Evolutionary conservation across 2,329 filamentous ascomycete genomes (phyloP), one percentile per base, ranked within the genome.

Genomic region (Zalaria obscura): DNA sequence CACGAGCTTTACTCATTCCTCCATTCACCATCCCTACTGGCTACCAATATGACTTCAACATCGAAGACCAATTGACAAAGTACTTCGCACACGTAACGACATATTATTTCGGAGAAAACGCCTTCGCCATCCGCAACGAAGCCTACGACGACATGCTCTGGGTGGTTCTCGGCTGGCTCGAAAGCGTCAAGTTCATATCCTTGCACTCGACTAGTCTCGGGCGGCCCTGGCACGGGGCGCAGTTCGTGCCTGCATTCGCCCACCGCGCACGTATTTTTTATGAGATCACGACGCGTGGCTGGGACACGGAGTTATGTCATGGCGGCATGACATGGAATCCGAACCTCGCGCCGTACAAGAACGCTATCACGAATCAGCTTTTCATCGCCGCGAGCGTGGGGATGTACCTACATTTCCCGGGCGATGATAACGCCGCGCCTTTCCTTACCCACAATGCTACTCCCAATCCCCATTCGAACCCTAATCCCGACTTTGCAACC

Each of bases 311-410:
- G 27, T 71, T 93, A 6, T 95, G 89, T 53, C 73, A 73, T 6
- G 89, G 89, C 27, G 89, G 89, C 38, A 95, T 95, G 87, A 70
- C 78, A 11, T 96, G 89, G 89, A 91, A 83, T 50, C 85, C 85
- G 3, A 74, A 76, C 31, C 64, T 89, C 27, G 61, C 71, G 33
- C 86, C 87, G 0, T 96, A 95, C 66, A 96, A 95, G 57, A 96
- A 96, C 54, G 86, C 89, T 47, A 93, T 96, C 52, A 96, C 89
- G 27, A 95, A 95, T 55, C 78, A 95, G 57, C 73, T 95, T 1
- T 95, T 75, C 63, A 84, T 95, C 45, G 72, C 88, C 0, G 86
- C 85, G 0, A 91, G 83, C 25, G 74, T 89, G 31, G 75, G 73
- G 40, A 95, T 96, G 89, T 95, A 93, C 56, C 71, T 91, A 4